phyloP scores from a whole-genome alignment of 2,329 filamentous ascomycete species.

The Simplicillium sp. region DNA sequence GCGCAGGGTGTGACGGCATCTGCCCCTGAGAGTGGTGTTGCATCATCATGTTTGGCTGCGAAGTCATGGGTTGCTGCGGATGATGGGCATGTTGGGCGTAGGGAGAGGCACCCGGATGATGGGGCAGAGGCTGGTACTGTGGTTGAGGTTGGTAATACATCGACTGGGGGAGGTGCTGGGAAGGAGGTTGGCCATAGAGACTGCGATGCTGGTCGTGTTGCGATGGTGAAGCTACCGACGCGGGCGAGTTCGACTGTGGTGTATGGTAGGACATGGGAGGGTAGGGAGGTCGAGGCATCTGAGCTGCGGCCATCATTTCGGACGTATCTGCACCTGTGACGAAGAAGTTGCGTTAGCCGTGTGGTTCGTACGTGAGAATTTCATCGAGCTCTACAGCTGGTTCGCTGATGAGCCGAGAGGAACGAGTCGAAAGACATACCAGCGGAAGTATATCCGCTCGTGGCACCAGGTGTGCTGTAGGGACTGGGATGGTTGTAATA shows the following conservation, averaged over 20 bases:
- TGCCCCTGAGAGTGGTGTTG: constrained; percentile 43
- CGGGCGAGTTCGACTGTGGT: constrained; percentile 88
- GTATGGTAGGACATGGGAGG: constrained; percentile 88
- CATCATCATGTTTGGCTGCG: constrained; percentile 59
- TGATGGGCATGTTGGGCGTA: constrained; percentile 49
- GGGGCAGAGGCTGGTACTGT: constrained; percentile 57
- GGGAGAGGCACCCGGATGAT: constrained; percentile 49
- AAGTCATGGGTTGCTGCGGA: constrained; percentile 48
- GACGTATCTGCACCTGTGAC: constrained; percentile 35
- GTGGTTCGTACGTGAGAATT: neutral
- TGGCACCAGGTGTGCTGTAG: constrained; percentile 73
- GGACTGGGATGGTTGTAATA: constrained; percentile 74
- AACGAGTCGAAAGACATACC: constrained; percentile 46
- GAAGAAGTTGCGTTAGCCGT: neutral
- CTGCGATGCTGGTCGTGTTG: constrained; percentile 82
- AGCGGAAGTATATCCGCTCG: constrained; percentile 78
- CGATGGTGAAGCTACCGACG: constrained; percentile 83
- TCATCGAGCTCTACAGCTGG: neutral
- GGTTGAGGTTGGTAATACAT: constrained; percentile 65
- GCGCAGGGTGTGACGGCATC: constrained; percentile 49
- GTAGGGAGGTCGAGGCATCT: constrained; percentile 69
- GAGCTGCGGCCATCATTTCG: constrained; percentile 58
- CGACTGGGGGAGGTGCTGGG: constrained; percentile 68
- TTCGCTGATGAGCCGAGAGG: constrained; percentile 4
- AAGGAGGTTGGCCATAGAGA: constrained; percentile 71